phyloP scores from a whole-genome alignment of 2,329 filamentous ascomycete species.

The Penicillium paneum region DNA sequence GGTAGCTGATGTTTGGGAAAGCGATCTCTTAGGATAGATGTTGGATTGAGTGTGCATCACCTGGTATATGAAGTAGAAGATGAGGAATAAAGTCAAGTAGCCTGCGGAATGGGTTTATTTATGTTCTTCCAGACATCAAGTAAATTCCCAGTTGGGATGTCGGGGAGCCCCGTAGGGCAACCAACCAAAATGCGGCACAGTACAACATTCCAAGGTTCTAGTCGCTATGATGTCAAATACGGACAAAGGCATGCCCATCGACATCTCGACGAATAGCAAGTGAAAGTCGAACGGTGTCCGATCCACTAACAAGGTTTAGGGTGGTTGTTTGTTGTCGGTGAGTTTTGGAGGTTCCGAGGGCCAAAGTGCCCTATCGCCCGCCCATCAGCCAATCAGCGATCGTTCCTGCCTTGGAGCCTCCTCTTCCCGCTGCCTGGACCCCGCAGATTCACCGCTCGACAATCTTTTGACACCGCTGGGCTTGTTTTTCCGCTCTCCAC shows the following conservation, averaged over 20 bases:
- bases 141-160: slow-evolving; percentile 1
- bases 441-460: slow-evolving; percentile 21
- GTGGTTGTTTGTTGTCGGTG: slow-evolving; percentile 17
- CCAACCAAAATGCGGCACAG: slow-evolving; percentile 17
- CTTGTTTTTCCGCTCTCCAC: neutral
- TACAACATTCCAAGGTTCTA: neutral
- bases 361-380: neutral
- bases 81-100: neutral
- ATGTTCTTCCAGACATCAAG: slow-evolving; percentile 6
- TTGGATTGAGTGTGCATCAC: slow-evolving; percentile 18
- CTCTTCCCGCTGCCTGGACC: slow-evolving; percentile 8
- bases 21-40: slow-evolving; percentile 15
- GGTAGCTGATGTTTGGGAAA: slow-evolving; percentile 22
- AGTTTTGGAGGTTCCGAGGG: slow-evolving; percentile 7
- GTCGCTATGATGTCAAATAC: slow-evolving; percentile 5
- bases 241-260: neutral
- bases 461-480: slow-evolving; percentile 6
- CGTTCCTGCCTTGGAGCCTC: slow-evolving; percentile 23
- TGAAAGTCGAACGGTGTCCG: neutral
- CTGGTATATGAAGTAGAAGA: slow-evolving; percentile 1
- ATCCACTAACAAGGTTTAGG: slow-evolving; percentile 28
- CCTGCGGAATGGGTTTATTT: slow-evolving; percentile 15
- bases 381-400: slow-evolving; percentile 13
- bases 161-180: slow-evolving; percentile 20
- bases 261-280: slow-evolving; percentile 10